Evolutionary conservation across 2,329 filamentous ascomycete genomes (phyloP).

Genomic region (Phyllosticta ampelicida): DNA sequence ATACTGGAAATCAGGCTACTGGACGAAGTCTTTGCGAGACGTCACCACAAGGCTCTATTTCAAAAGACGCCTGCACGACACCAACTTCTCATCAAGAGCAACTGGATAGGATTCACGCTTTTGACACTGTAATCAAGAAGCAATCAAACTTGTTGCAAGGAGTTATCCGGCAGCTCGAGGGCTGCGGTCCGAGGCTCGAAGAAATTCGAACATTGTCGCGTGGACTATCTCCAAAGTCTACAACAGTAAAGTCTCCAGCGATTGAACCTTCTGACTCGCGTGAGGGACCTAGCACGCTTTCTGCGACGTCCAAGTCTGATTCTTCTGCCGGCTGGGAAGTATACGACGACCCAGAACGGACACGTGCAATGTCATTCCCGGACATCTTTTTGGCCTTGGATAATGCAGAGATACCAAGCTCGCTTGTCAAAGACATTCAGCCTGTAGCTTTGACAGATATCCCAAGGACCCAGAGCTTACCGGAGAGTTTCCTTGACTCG

Average conservation of each 20-base stretch:
- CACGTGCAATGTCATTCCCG: neutral
- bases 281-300: neutral
- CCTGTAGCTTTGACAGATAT: neutral
- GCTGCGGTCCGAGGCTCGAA: slow-evolving; percentile 7
- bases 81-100: neutral
- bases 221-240: neutral
- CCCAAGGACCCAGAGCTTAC: neutral
- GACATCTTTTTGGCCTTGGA: neutral
- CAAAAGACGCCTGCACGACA: slow-evolving; percentile 9
- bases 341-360: neutral
- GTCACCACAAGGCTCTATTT: neutral
- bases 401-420: neutral
- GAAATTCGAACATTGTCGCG: neutral
- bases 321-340: neutral
- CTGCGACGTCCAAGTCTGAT: neutral
- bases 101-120: slow-evolving; percentile 2
- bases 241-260: neutral
- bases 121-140: slow-evolving; percentile 11
- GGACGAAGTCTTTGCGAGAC: neutral
- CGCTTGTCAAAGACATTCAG: neutral
- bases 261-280: neutral
- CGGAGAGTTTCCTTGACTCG: neutral
- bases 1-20: neutral
- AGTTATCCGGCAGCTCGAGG: slow-evolving; percentile 29
- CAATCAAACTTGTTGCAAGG: slow-evolving; percentile 28